A percentile compares a stretch with the other conserved stretches of the same genome.
phyloP scores from a whole-genome alignment of 164 flowering plant genomes.

The Litsea cubeba region DNA sequence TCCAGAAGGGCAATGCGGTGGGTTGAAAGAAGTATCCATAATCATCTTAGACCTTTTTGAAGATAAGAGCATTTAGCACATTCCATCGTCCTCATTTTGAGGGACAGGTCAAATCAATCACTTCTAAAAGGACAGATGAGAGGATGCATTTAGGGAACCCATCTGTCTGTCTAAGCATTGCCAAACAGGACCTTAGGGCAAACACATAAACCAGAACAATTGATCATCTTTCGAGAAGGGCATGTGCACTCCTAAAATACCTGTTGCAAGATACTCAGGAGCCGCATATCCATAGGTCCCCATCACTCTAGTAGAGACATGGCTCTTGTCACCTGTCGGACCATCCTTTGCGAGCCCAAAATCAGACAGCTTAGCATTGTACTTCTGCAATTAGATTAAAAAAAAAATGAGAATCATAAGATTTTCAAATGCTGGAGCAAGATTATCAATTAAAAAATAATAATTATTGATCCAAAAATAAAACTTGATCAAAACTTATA shows the following conservation, averaged over 20 bases:
- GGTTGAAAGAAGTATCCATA: no score
- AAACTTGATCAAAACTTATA: not conserved
- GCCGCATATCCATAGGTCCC: slow-evolving; percentile 95
- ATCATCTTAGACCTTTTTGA: no score
- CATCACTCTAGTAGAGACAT: slow-evolving; percentile 83
- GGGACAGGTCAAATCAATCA: no score
- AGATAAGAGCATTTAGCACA: no score
- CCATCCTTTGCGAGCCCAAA: slow-evolving; percentile 85
- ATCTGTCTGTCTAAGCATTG: no score
- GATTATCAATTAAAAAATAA: not conserved
- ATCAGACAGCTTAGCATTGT: not conserved
- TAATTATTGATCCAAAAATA: not conserved
- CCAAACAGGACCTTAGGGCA: no score
- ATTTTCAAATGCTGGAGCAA: not conserved
- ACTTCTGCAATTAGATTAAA: not conserved
- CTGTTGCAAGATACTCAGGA: slow-evolving; percentile 87
- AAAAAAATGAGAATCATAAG: not conserved
- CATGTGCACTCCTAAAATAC: slow-evolving; percentile 26
- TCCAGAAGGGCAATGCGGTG: no score
- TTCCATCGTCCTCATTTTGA: no score
- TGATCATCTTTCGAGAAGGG: not conserved
- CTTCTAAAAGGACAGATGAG: no score
- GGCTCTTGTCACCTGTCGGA: slow-evolving; percentile 79
- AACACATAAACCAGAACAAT: no score
- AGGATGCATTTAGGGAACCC: no score